phyloP scores from a whole-genome alignment of 345 rosid genomes.

The Arabidopsis suecica region DNA sequence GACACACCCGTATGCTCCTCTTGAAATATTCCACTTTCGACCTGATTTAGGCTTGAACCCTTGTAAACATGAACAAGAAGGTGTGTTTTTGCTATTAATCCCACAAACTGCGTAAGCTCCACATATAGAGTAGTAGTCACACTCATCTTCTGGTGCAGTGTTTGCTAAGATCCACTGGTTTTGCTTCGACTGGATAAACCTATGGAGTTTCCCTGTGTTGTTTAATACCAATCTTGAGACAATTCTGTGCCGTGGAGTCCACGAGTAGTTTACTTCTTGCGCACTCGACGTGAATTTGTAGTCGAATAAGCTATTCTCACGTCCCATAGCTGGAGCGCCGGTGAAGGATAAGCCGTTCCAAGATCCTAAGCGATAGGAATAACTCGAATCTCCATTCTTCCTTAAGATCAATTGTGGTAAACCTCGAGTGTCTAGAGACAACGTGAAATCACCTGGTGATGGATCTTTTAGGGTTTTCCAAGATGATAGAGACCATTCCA shows the following conservation, averaged over 20 bases:
- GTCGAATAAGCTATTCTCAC: slow-evolving; percentile 35
- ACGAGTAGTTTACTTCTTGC: slow-evolving; percentile 45
- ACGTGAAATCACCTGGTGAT: slow-evolving; percentile 57
- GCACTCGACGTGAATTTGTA: slow-evolving; percentile 51
- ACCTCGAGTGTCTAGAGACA: slow-evolving; percentile 65
- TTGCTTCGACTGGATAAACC: slow-evolving; percentile 50
- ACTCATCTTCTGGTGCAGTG: slow-evolving; percentile 84
- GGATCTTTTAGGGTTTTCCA: slow-evolving; percentile 72
- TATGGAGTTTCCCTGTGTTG: slow-evolving; percentile 43
- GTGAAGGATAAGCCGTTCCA: slow-evolving; percentile 65
- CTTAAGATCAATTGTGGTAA: slow-evolving; percentile 64
- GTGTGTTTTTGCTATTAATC: slow-evolving; percentile 58
- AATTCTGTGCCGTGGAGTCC: slow-evolving; percentile 28
- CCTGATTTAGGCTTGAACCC: slow-evolving; percentile 66
- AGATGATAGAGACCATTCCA: slow-evolving; percentile 57
- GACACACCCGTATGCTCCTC: slow-evolving; percentile 72
- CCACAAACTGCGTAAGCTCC: slow-evolving; percentile 74
- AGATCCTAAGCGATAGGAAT: slow-evolving; percentile 57
- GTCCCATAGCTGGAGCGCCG: slow-evolving; percentile 43
- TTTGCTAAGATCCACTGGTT: slow-evolving; percentile 54
- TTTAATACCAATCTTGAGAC: slow-evolving; percentile 53
- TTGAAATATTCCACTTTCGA: slow-evolving; percentile 55
- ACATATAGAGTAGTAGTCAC: slow-evolving; percentile 68
- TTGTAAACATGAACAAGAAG: slow-evolving; percentile 65
- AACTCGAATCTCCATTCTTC: slow-evolving; percentile 36